Evolutionary conservation across 129 eudicot genomes (phyloP), one percentile per base, ranked within the genome.

Genomic region (Centella asiatica): DNA sequence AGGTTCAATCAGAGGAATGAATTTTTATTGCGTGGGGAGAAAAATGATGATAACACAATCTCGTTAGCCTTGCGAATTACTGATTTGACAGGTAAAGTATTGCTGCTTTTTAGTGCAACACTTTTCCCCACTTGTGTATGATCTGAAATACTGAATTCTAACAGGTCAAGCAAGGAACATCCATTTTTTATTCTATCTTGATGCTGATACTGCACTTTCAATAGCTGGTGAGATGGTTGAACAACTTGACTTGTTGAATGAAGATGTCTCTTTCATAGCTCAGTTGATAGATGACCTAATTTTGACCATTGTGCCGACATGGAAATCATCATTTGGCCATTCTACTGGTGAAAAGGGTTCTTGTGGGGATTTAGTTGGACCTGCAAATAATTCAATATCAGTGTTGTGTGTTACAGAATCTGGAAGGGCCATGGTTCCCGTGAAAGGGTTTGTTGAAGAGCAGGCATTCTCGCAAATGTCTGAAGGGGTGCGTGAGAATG

Each of bases 221-320:
- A 78, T 89, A 52, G 90, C 85, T 24, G 49, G 69, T 68, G 97
- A 89, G 74, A 89, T 89, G 97, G 86, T 85, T 51, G 78, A 88
- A 45, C 69, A 81, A 20, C 84, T 88, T 49, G 80, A 78, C 32
- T 69, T 82, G 60, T 61, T 63, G 52, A 71, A 62, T 4, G 81
- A 75, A 42, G 95, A 89, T 28, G 72, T 82, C 65, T 75, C 74
- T 22, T 39, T 75, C 37, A 76, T 85, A 59, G 81, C 81, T n/a
- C 75, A 89, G 69, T 71, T 89, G 69, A 85, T 85, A 15, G 84
- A 85, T 53, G 67, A 51, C 69, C 42, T 89, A 42, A 66, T 89
- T n/a, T 31, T 62, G 19, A 73, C 76, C 31, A 70, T 85, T 18
- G 71, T 73, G 46, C 86, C 94, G 19, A 45, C 71, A 13, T 72